These are phyloP conservation scores for Apiospora sp. DNA, from an alignment of 2,329 filamentous ascomycete genomes.

Conservation along the genomic window DNA sequence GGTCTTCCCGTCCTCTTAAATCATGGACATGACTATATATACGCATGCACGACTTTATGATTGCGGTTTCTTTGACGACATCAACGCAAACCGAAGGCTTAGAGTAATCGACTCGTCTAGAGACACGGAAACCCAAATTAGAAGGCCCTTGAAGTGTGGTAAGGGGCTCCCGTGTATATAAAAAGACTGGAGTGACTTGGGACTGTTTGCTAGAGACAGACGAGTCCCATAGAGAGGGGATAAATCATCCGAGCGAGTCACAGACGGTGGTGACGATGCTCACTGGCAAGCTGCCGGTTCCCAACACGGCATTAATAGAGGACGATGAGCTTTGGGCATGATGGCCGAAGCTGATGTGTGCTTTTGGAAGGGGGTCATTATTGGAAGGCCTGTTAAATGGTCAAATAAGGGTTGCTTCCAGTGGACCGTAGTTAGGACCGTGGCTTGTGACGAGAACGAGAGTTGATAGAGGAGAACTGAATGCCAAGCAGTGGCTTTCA, in stretches of 20 bases:
- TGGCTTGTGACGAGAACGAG: not conserved
- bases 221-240: not conserved
- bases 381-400: constrained; percentile 13
- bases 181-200: not conserved
- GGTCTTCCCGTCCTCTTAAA: constrained; percentile 10
- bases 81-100: not conserved
- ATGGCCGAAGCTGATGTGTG: not conserved
- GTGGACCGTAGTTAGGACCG: not conserved
- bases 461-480: constrained; percentile 5
- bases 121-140: not conserved
- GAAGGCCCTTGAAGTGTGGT: not conserved
- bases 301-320: constrained; percentile 9
- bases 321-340: not conserved
- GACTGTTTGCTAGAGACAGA: not conserved
- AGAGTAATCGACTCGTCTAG: not conserved
- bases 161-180: not conserved
- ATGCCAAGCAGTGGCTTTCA: constrained; percentile 7
- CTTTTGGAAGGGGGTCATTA: not conserved
- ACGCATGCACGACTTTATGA: not conserved
- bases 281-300: not conserved
- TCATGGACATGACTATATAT: not conserved
- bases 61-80: not conserved
- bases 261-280: not conserved
- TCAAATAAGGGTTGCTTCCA: constrained; percentile 1
- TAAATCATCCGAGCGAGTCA: not conserved